phyloP scores from a whole-genome alignment of 2,329 filamentous ascomycete species.

The Didymella segeticola region DNA sequence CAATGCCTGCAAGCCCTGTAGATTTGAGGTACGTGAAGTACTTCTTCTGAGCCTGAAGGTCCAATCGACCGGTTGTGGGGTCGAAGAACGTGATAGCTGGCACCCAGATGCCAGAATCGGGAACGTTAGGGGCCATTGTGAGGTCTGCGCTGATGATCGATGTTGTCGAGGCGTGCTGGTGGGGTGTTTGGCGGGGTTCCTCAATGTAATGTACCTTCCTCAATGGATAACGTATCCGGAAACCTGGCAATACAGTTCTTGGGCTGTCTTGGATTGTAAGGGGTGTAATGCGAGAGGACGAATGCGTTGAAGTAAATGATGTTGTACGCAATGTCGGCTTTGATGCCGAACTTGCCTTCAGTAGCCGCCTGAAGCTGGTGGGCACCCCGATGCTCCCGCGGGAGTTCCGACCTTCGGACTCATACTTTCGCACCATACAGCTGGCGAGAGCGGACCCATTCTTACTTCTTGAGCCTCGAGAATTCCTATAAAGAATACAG shows the following conservation, averaged over 20 bases:
- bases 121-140: conserved; percentile 15
- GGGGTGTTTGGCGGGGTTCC: conserved; percentile 12
- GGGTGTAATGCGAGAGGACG: background rate
- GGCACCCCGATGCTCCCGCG: background rate
- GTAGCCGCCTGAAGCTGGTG: conserved; percentile 6
- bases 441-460: background rate
- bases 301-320: background rate
- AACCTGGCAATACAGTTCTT: background rate
- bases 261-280: background rate
- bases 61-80: conserved; percentile 48
- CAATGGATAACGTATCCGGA: conserved; percentile 7
- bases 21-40: conserved; percentile 55
- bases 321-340: conserved; percentile 11
- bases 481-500: background rate
- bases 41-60: conserved; percentile 50
- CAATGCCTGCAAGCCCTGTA: conserved; percentile 53
- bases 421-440: background rate
- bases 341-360: conserved; percentile 13
- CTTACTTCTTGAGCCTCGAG: background rate
- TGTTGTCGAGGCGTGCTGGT: background rate
- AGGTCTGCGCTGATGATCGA: background rate
- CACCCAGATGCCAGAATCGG: conserved; percentile 38
- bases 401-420: background rate
- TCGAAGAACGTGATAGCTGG: conserved; percentile 57
- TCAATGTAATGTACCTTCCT: background rate